Percentiles rank a stretch among this genome's conserved stretches.
phyloP scores from a whole-genome alignment of 305 asterid species.

The Ilex paraguariensis region DNA sequence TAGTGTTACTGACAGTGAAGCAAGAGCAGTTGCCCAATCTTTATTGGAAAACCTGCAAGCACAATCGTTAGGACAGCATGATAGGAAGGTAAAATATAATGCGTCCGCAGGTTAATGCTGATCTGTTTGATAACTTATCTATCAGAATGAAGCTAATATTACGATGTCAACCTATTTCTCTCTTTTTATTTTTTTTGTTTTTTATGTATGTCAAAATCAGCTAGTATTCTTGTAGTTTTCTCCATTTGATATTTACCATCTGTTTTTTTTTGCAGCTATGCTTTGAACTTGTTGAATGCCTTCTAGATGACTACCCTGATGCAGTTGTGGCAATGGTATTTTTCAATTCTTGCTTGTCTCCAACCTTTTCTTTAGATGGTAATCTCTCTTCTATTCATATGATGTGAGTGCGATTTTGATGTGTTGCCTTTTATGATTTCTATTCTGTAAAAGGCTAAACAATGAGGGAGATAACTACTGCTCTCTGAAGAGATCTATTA shows the following conservation, averaged over 20 bases:
- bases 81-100: constrained; percentile 57
- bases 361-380: constrained; percentile 2
- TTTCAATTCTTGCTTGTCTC: constrained; percentile 8
- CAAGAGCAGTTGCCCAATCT: constrained; percentile 62
- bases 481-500: too few relatives aligned
- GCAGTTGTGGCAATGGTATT: constrained; percentile 70
- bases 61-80: constrained; percentile 85
- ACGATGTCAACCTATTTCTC: not conserved
- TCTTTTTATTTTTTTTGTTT: not conserved
- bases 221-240: too few relatives aligned
- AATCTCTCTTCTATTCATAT: too few relatives aligned
- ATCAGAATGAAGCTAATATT: not conserved
- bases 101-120: not conserved
- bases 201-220: too few relatives aligned
- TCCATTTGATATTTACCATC: too few relatives aligned
- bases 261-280: constrained; percentile 63
- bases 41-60: constrained; percentile 60
- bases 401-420: too few relatives aligned
- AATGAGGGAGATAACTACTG: too few relatives aligned
- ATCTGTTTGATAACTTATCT: not conserved
- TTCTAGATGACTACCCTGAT: constrained; percentile 50
- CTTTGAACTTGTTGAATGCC: constrained; percentile 86
- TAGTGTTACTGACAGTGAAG: constrained; percentile 50
- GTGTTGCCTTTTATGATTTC: too few relatives aligned
- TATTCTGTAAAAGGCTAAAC: too few relatives aligned